Base-by-base conservation (phyloP, 306 rosid species). In the Acacia melanoxylon region DNA sequence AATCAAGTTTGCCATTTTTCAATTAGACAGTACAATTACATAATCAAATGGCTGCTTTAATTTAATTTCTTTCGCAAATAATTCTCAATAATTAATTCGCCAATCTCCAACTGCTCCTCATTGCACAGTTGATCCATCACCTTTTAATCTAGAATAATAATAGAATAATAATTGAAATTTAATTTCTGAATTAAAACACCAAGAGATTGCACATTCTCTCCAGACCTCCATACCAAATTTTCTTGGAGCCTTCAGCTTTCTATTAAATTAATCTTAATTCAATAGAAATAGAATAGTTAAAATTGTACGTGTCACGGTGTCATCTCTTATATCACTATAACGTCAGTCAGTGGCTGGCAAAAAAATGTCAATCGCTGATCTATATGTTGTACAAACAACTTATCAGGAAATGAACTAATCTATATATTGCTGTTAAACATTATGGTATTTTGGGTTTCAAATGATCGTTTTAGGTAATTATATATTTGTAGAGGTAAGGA, bases 101-200 rank as follows among this genome's bases (percentile, higher is more conserved):
- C 77, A 81, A 70, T 69, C 83, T 76, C 72, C 65, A 87, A 71
- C 88, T 76, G 86, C 86, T 76, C 82, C 74, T 68, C 78, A 48
- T 22, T 65, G 45, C 72, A 22, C 51, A 8, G 68, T 74, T 84
- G 79, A 3, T 69, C 84, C 76, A 22, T 74, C 80, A 73, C 67
- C 87, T 83, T 86, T 82, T 82, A 15, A 31, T 68, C 88, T 78
- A 78, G 66, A 41, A 31, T 58, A 27, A 27, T 63, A 27, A 27
- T 63, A 67, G 1, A 56, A 58, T 59, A 25, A 49, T 56, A 74
- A 61, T 10, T 61, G 14, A 67, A 69, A 45, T 68, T 70, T 74
- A 63, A 35, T 74, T 70, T 74, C 71, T 33, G n/a, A n/a, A n/a
- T n/a, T 0, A 33, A 22, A 29, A 37, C 19, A 29, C 59, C 68